phyloP scores from a whole-genome alignment of 2,329 filamentous ascomycete species.

The Dactylonectria macrodidyma region DNA sequence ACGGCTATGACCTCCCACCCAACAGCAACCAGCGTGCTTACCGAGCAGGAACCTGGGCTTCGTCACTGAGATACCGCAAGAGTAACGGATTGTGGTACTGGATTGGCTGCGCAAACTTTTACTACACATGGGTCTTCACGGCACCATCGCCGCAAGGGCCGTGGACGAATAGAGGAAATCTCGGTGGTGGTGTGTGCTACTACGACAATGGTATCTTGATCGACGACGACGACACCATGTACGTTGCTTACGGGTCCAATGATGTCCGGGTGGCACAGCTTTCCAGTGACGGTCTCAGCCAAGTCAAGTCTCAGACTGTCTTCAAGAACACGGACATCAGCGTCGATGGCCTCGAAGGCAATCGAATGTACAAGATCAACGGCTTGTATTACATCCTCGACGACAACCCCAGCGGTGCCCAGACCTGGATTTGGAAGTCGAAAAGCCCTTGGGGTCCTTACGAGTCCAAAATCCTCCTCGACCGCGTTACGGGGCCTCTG shows the following conservation, averaged over 20 bases:
- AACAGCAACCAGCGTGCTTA: slow-evolving; percentile 57
- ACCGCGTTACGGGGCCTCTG: slow-evolving; percentile 53
- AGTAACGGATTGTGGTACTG: slow-evolving; percentile 37
- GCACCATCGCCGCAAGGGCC: slow-evolving; percentile 57
- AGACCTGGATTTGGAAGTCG: slow-evolving; percentile 63
- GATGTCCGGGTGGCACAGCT: slow-evolving; percentile 67
- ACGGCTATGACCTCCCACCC: slow-evolving; percentile 29
- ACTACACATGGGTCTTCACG: slow-evolving; percentile 69
- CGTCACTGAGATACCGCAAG: slow-evolving; percentile 41
- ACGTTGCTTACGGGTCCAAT: slow-evolving; percentile 67
- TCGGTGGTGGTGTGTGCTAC: slow-evolving; percentile 57
- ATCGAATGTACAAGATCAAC: slow-evolving; percentile 69
- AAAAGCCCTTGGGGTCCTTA: slow-evolving; percentile 65
- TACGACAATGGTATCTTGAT: slow-evolving; percentile 71
- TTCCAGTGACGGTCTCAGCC: slow-evolving; percentile 58
- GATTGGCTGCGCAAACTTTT: slow-evolving; percentile 61
- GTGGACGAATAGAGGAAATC: slow-evolving; percentile 58
- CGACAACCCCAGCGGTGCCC: slow-evolving; percentile 60
- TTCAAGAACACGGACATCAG: slow-evolving; percentile 7
- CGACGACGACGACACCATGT: slow-evolving; percentile 70
- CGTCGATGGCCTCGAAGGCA: slow-evolving; percentile 60
- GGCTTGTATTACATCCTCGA: slow-evolving; percentile 68
- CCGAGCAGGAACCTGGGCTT: slow-evolving; percentile 70
- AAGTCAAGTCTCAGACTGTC: not conserved
- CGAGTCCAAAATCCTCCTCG: slow-evolving; percentile 57